Evolutionary conservation across 257 asterid species (phyloP).

Genomic region (Salvia miltiorrhiza): DNA sequence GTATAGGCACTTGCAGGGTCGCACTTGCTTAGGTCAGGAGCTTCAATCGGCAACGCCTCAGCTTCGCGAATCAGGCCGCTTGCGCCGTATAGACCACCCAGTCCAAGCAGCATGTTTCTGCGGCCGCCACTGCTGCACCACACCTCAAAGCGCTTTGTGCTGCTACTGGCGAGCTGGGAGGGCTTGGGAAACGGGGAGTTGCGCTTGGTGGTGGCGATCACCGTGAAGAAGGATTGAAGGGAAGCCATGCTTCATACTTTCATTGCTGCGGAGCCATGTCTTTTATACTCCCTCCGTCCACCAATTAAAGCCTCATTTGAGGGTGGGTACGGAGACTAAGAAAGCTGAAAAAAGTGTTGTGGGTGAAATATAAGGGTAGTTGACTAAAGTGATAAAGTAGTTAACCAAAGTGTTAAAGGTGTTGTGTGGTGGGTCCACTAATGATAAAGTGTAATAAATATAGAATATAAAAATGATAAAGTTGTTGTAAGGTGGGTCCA

Average conservation of each 20-base stretch:
- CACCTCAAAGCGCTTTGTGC: background rate
- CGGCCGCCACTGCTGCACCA: slow-evolving; percentile 27
- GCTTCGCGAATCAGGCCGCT: slow-evolving; percentile 27
- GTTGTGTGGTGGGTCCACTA: too few species aligned
- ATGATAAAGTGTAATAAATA: too few species aligned
- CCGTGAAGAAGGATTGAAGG: slow-evolving; percentile 16
- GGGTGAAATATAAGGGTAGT: too few species aligned
- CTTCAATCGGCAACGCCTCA: slow-evolving; percentile 19
- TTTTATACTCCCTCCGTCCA: too few species aligned
- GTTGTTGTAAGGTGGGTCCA: too few species aligned
- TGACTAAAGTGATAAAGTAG: too few species aligned
- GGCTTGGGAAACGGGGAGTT: slow-evolving; percentile 18
- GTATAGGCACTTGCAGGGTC: background rate
- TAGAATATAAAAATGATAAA: too few species aligned
- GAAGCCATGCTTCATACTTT: slow-evolving; percentile 16
- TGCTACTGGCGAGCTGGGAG: slow-evolving; percentile 15
- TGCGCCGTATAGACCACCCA: slow-evolving; percentile 36
- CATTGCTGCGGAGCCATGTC: too few species aligned
- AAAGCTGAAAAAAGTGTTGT: too few species aligned
- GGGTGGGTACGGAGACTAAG: too few species aligned
- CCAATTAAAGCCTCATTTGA: too few species aligned
- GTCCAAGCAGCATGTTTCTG: slow-evolving; percentile 36
- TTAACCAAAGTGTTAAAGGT: too few species aligned
- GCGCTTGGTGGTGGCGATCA: background rate
- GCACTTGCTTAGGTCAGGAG: slow-evolving; percentile 36